phyloP scores from a whole-genome alignment of 2,329 filamentous ascomycete genomes.

The Coniochaeta pulveracea region DNA sequence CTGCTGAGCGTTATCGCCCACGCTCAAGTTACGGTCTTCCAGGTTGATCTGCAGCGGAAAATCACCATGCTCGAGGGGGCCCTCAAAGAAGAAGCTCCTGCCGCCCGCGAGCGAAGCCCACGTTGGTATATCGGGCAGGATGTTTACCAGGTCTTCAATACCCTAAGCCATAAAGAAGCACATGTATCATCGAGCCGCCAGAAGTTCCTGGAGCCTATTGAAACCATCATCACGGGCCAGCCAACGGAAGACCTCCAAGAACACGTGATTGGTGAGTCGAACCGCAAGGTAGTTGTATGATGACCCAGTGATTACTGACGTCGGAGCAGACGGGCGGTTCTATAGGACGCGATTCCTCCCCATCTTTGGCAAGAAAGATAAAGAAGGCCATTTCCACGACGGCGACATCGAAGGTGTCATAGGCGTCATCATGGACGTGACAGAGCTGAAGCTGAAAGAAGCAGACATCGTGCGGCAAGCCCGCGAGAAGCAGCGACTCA shows the following conservation, averaged over 20 bases:
- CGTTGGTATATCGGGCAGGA: conserved; percentile 47
- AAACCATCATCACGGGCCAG: conserved; percentile 52
- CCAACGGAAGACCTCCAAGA: conserved; percentile 51
- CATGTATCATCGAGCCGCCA: too few species aligned
- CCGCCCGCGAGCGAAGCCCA: conserved; percentile 27
- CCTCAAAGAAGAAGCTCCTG: conserved; percentile 36
- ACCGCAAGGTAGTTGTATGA: too few species aligned
- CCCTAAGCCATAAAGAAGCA: conserved; percentile 28
- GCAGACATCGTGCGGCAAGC: conserved; percentile 51
- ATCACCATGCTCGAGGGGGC: conserved; percentile 63
- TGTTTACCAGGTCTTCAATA: conserved; percentile 53
- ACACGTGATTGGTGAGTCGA: conserved; percentile 42
- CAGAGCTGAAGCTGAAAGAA: conserved; percentile 56
- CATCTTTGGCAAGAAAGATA: conserved; percentile 43
- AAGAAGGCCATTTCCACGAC: conserved; percentile 35
- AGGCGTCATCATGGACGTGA: conserved; percentile 71
- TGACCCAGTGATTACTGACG: too few species aligned
- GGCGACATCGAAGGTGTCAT: conserved; percentile 59
- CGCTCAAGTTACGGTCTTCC: conserved; percentile 66
- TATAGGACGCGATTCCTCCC: conserved; percentile 64
- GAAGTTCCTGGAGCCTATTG: conserved; percentile 45
- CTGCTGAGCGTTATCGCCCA: conserved; percentile 64
- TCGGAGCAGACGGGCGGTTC: conserved; percentile 42
- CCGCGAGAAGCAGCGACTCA: conserved; percentile 56
- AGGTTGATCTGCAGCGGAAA: conserved; percentile 48